Conservation (phyloP, 2,329 filamentous ascomycete genomes). For the Cylindrodendrum hubeiense region DNA sequence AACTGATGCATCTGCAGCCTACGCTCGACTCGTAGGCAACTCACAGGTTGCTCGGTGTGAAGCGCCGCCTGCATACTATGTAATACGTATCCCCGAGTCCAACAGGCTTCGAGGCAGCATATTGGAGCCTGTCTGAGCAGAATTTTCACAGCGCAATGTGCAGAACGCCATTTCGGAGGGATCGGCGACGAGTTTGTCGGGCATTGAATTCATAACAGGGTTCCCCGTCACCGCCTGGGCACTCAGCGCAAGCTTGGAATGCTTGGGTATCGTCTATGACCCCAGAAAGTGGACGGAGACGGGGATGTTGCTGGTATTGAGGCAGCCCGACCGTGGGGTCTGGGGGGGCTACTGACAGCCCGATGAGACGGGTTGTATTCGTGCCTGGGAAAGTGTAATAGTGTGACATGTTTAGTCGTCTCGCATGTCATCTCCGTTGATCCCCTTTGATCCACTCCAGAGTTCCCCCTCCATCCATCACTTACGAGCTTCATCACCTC, state of each 20-base stretch:
- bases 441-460: neutral
- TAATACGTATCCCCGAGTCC: neutral
- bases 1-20: neutral
- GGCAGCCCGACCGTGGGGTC: conserved; percentile 28
- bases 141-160: neutral
- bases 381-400: conserved; percentile 11
- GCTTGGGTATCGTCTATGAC: conserved; percentile 19
- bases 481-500: neutral
- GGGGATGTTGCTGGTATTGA: conserved; percentile 31
- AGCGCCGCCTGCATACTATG: conserved; percentile 4
- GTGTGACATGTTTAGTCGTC: neutral
- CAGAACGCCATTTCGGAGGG: conserved; percentile 7
- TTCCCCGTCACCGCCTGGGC: conserved; percentile 30
- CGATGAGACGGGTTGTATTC: conserved; percentile 27
- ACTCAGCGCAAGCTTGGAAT: conserved; percentile 16
- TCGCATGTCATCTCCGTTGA: neutral
- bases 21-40: neutral
- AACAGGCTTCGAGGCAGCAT: conserved; percentile 2
- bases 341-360: conserved; percentile 31
- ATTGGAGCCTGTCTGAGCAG: neutral
- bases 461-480: neutral
- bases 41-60: conserved; percentile 5
- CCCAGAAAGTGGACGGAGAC: conserved; percentile 3
- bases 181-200: conserved; percentile 33
- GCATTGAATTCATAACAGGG: conserved; percentile 35